These are phyloP conservation scores for Phytophthora pinifolia DNA, from an alignment of 352 stramenopile genomes.

Conservation along the genomic window DNA sequence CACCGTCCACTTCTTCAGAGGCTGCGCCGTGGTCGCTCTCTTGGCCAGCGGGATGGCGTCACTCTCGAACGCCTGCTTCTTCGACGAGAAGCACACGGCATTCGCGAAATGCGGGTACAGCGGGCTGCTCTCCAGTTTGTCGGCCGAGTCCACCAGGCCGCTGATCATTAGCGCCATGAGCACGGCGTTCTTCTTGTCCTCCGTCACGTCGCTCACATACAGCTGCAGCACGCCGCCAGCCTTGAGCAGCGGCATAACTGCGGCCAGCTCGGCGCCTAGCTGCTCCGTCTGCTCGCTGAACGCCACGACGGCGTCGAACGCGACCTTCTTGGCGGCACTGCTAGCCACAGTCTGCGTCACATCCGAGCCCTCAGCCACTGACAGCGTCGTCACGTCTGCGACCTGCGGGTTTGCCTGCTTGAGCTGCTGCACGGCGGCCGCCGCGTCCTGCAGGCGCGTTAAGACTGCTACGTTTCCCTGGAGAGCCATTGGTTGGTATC, in stretches of 20 bases:
- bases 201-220: conserved; percentile 47
- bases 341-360: conserved; percentile 43
- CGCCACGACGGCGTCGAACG: conserved; percentile 56
- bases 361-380: conserved; percentile 38
- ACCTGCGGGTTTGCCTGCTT: conserved; percentile 44
- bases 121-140: conserved; percentile 33
- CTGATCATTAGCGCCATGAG: conserved; percentile 82
- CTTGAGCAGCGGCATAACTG: conserved; percentile 54
- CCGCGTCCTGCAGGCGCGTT: conserved; percentile 45
- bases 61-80: conserved; percentile 65
- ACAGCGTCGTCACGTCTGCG: conserved; percentile 45
- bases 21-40: conserved; percentile 32
- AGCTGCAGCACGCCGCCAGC: conserved; percentile 53
- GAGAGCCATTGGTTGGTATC: conserved; percentile 32
- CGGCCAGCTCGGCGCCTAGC: conserved; percentile 43
- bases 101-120: conserved; percentile 49
- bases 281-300: conserved; percentile 56
- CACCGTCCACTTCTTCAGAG: conserved; percentile 70
- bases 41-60: conserved; percentile 57
- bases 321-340: conserved; percentile 26
- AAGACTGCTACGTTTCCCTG: conserved; percentile 55
- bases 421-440: conserved; percentile 43
- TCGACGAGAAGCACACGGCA: conserved; percentile 49
- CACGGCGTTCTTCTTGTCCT: conserved; percentile 71
- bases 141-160: conserved; percentile 63